Evolutionary conservation across 305 asterid genomes (phyloP), one percentile per base, ranked within the genome.

Genomic region (Fraxinus ornus): DNA sequence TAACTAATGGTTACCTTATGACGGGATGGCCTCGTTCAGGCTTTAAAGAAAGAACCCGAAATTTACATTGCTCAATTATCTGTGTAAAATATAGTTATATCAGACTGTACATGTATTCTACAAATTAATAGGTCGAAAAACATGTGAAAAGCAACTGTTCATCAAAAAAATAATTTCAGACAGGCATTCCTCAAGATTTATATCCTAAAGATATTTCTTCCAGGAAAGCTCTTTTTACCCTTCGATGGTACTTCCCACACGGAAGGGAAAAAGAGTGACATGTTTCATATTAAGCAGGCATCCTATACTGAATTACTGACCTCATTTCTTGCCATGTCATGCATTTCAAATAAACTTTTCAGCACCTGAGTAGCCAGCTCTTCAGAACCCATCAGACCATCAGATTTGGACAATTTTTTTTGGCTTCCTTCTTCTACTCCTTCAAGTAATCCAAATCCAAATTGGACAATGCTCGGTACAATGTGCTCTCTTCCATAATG

Each of bases 51-150:
- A 93, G 95, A 84, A 94, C 74, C 33, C 88, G 94, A 84, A 91
- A 88, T 86, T 93, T 94, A 91, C 97, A 92, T 74, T 93, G 98
- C 89, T 93, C 97, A 66, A 93, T 90, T 88, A 94, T 92, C 98
- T 94, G 93, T 86, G 84, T 33, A 30, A 77, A 66, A 22, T 28
- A 85, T 78, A 78, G 17, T 33, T 77, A 83, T 52, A 70, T 26
- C 74, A 47, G 26, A 28, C 80, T n/a, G n/a, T 41, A 64, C 60
- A 28, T 64, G 47, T 66, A 52, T 81, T 28, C 70, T 71, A 72
- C 36, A 9, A 13, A 57, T 5, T 17, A 33, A 28, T 35, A 74
- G 41, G 22, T 33, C 7, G 21, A 41, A 64, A 76, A 22, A 77
- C 62, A 73, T 17, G 78, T 12, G 36, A 39, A 37, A 36, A 70